Base-by-base conservation (phyloP, 2,329 filamentous ascomycete genomes). In the Fusarium heterosporum region DNA sequence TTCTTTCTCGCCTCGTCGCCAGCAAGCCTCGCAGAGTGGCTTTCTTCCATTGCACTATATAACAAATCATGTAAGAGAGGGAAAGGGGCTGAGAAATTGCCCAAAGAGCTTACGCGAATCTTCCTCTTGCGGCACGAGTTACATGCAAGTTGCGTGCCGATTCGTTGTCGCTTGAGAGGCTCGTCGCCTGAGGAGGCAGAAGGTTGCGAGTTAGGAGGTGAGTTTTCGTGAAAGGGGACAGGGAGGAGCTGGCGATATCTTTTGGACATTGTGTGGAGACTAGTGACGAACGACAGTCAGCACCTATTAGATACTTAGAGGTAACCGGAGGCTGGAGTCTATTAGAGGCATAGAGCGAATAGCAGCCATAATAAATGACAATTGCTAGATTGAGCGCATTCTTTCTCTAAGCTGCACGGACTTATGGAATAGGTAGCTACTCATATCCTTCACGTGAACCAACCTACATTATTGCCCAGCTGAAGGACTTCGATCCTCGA, bases 231-330 rank as follows among this genome's bases (percentile, higher is more conserved):
- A 10, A 17, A 36, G 17, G 51, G 60, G 11, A 62, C 17, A 34
- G 48, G 60, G 8, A 67, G 53, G 29, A 61, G 42, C 16, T 67
- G 53, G 12, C 58, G 58, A 41, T 67, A 64, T 43, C 63, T 60
- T 30, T 67, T 64, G 16, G 63, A 67, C 63, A 67, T 67, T 41
- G 26, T 46, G 39, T 17, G 19, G 53, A 29, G 19, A 41, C 25
- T 22, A 40, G 38, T 36, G 29, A 39, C 25, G 16, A 14, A 29
- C 17, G 32, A 39, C 11, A 10, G 17, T 4, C 28, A 10, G 22
- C 16, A 6, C 22, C 22, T 22, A 22, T 22, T 22, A 22, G 22
- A 22, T 22, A 22, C 22, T 6, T 22, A 22, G 22, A 22, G 22
- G 6, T 22, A 22, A 22, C 22, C 22, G 22, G 22, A 22, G 10